Evolutionary conservation across 2,329 filamentous ascomycete species (phyloP).

Genomic region (Fusarium sp.): DNA sequence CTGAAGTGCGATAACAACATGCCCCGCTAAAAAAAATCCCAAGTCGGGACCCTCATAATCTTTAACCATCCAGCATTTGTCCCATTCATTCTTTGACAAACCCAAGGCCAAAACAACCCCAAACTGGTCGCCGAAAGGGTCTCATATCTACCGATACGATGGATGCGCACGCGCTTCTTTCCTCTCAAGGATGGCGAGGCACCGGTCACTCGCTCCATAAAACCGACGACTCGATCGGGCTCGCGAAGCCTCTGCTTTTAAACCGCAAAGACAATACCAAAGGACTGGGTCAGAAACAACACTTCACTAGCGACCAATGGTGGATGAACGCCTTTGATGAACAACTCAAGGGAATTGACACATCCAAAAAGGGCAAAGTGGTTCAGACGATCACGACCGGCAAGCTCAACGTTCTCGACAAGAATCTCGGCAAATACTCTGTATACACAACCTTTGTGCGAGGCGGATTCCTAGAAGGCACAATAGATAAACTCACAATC

Average conservation of each 20-base stretch:
- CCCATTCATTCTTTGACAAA: conserved; percentile 4
- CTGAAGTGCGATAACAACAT: conserved; percentile 42
- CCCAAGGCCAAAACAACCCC: not conserved
- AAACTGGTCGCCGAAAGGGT: not conserved
- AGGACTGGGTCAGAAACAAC: conserved; percentile 84
- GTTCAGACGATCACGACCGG: conserved; percentile 70
- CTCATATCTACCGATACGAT: conserved; percentile 62
- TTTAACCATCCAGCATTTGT: conserved; percentile 6
- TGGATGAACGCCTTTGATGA: conserved; percentile 97
- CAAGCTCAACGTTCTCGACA: conserved; percentile 70
- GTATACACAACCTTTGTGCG: conserved; percentile 89
- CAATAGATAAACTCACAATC: conserved; percentile 61
- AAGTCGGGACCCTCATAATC: conserved; percentile 17
- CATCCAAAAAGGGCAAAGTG: conserved; percentile 69
- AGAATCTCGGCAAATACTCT: conserved; percentile 70
- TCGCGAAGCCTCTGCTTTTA: conserved; percentile 86
- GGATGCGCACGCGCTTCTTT: conserved; percentile 88
- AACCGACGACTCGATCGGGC: conserved; percentile 78
- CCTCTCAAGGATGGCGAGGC: conserved; percentile 91
- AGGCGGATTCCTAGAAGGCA: conserved; percentile 84
- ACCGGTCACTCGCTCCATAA: conserved; percentile 89
- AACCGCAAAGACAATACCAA: conserved; percentile 85
- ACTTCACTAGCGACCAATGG: conserved; percentile 86
- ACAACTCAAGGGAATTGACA: conserved; percentile 85
- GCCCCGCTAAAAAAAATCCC: conserved; percentile 52